phyloP scores from a whole-genome alignment of 805 yeast genomes.

The Brettanomyces custersianus region DNA sequence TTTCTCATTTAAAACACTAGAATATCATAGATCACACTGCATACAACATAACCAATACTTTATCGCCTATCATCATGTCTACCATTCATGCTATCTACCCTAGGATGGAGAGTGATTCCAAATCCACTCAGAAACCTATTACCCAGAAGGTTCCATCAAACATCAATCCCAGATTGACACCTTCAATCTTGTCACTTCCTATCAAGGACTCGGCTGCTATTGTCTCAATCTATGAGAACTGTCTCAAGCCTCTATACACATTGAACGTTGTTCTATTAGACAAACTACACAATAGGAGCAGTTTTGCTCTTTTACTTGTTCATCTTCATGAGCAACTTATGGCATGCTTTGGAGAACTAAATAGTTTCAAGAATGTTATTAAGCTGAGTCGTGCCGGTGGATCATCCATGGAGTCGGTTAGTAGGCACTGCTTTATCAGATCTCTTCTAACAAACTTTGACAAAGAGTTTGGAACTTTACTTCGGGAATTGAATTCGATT shows the following conservation, averaged over 20 bases:
- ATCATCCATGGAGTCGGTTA: neutral
- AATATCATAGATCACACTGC: no score
- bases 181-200: constrained; percentile 2
- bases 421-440: constrained; percentile 1
- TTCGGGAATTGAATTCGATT: constrained; percentile 1
- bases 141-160: neutral
- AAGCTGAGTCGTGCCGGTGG: neutral
- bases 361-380: constrained; percentile 1
- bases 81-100: constrained; percentile 2
- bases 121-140: neutral
- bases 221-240: constrained; percentile 4
- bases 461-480: neutral
- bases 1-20: no score
- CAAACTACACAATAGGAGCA: constrained; percentile 7
- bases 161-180: neutral
- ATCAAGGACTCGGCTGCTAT: constrained; percentile 2
- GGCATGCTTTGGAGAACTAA: constrained; percentile 1
- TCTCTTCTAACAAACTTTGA: constrained; percentile 4
- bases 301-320: constrained; percentile 5
- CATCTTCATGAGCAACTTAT: constrained; percentile 3
- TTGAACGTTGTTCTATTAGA: constrained; percentile 8
- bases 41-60: no score
- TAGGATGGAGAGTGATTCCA: neutral
- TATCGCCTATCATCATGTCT: constrained; percentile 1
- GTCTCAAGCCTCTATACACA: constrained; percentile 5